Base-by-base conservation (phyloP, 345 rosid genomes). In the Ceriops zippeliana region DNA sequence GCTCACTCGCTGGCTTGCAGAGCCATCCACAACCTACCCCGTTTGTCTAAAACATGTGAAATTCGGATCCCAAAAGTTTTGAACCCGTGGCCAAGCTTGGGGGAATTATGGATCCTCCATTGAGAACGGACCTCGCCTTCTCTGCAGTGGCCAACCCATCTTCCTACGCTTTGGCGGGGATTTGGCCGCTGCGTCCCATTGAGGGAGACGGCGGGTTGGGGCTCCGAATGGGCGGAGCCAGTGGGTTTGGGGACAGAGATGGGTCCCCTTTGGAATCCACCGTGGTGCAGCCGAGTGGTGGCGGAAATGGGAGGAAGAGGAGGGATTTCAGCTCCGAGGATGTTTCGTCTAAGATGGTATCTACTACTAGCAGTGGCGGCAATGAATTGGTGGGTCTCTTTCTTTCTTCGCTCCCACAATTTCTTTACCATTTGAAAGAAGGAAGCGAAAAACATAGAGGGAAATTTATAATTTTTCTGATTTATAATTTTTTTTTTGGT, bases 131-230 rank as follows among this genome's bases (percentile, higher is more conserved):
- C 64, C 79, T 92, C 15, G 84, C 96, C 35, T 92, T 92, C 82
- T 87, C 96, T 22, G 82, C 90, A 26, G 82, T 88, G 28, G 96
- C 96, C 2, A 87, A 91, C 79, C 95, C 91, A 19, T 83, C 91
- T 21, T 86, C 97, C 72, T 76, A 76, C 66, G 16, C 70, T 9
- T 63, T 76, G 65, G n/a, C 67, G 2, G 80, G 60, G 80, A 67
- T 76, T 52, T 76, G 80, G 80, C 80, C 73, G 1, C 68, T 71
- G 24, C 42, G 70, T 7, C 49, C 67, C 3, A 20, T 54, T 63
- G 27, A 54, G 34, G 67, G 61, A 27, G 66, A 61, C 7, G 58
- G 75, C 63, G 88, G 85, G 10, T 75, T 80, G 67, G 96, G 93
- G 19, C 82, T 80, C 71, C 85, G 89, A 57, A 72, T 86, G 74